Base-by-base conservation (phyloP, 345 rosid species). In the Euphorbia lathyris region DNA sequence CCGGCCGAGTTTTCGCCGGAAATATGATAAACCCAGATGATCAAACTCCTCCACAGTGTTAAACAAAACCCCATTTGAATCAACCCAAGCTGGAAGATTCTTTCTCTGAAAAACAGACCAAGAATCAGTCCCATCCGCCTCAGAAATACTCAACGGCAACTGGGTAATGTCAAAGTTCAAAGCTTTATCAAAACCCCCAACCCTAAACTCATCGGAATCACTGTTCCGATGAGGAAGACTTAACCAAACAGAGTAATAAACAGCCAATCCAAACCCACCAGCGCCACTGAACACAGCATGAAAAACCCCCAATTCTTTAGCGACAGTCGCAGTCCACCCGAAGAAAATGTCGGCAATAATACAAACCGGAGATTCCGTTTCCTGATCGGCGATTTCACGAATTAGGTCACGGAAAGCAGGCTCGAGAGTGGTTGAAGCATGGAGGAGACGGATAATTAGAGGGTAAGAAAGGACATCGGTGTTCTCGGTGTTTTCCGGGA, bases 401-500 rank as follows among this genome's bases (percentile, higher is more conserved):
- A 88, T 36, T 20, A 93, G 43, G 7, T 77, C 68, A 52, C 66
- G 60, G 36, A 90, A 86, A 19, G 84, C 71, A 4, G 84, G 78
- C 22, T 74, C 73, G 45, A 90, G 85, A 9, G 92, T 69, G 27
- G 75, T 61, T 6, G 96, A 79, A 56, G 97, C 92, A 22, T 82
- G 75, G 14, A 90, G 76, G 62, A 93, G 90, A 10, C 47, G 74
- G 47, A 76, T 48, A 58, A 90, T 80, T 60, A 81, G 84, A 19
- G 74, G 76, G 82, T 90, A 88, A 65, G 97, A 90, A 56, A 93
- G 83, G 63, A 75, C 74, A 34, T 89, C 92, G 8, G 85, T 79
- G 83, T 90, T 93, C 71, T 87, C 98, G 0, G 84, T 72, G 67
- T 79, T 59, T 0, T 84, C 86, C 62, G 97, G 98, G 73, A 93